These are phyloP conservation scores for Hymenoscyphus scutula DNA, from an alignment of 2,329 filamentous ascomycete species.

Conservation along the genomic window DNA sequence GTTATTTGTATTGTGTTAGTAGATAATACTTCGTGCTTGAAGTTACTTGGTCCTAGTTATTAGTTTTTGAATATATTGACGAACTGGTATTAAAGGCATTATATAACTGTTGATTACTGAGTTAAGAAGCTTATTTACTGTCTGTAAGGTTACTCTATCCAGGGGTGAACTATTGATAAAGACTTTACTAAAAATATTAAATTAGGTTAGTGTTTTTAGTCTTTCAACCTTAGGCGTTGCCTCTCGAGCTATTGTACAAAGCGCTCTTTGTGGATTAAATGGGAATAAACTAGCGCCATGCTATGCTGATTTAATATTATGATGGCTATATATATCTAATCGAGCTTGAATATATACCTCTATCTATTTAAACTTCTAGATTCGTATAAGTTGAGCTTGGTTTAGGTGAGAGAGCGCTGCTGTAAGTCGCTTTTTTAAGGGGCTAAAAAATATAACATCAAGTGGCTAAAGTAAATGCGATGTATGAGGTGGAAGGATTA, in stretches of 20 bases:
- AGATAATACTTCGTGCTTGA: slow-evolving; percentile 8
- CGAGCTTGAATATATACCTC: slow-evolving; percentile 12
- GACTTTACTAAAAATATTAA: slow-evolving; percentile 4
- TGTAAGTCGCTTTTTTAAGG: slow-evolving; percentile 11
- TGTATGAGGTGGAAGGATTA: slow-evolving; percentile 20
- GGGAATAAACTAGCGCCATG: neutral
- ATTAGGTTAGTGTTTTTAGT: neutral
- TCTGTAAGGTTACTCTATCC: neutral
- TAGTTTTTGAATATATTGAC: slow-evolving; percentile 13
- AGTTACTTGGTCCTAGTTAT: slow-evolving; percentile 9
- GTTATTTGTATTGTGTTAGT: slow-evolving; percentile 4
- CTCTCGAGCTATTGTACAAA: slow-evolving; percentile 8
- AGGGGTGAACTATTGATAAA: neutral
- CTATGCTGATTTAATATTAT: slow-evolving; percentile 12
- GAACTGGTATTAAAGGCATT: neutral
- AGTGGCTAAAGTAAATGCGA: slow-evolving; percentile 21
- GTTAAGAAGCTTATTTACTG: neutral
- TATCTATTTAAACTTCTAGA: neutral
- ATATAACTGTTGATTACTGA: neutral
- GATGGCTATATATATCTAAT: neutral
- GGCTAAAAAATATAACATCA: slow-evolving; percentile 21
- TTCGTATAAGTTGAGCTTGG: neutral
- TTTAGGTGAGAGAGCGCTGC: neutral
- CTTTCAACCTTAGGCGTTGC: neutral
- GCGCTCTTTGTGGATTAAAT: slow-evolving; percentile 6